Percentiles rank a stretch among this genome's conserved stretches.
phyloP scores from a whole-genome alignment of 1,284 basidiomycete genomes.

The Fomitopsis schrenkii region DNA sequence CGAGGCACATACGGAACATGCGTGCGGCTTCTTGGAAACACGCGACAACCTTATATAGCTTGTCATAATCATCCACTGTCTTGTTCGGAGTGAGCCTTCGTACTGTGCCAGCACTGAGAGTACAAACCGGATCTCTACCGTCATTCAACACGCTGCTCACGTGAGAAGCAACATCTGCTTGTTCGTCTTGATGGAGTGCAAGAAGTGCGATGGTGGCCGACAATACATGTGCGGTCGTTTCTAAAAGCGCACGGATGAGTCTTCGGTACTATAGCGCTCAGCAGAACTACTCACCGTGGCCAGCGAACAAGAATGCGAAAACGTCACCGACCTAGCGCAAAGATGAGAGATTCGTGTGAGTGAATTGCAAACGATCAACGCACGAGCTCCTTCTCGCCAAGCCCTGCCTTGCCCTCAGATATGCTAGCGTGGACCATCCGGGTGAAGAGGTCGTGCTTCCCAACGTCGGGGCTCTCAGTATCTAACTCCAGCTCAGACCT shows the following conservation, averaged over 20 bases:
- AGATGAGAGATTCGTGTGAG: neutral
- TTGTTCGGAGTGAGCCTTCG: neutral
- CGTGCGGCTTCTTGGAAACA: slow-evolving; percentile 17
- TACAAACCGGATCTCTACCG: too few species aligned
- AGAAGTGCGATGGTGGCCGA: slow-evolving; percentile 12
- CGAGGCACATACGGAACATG: slow-evolving; percentile 14
- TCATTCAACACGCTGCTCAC: neutral
- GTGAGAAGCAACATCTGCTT: slow-evolving; percentile 3
- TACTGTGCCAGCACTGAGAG: too few species aligned
- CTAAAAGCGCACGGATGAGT: neutral
- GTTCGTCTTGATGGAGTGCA: slow-evolving; percentile 12
- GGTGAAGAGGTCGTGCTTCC: slow-evolving; percentile 12
- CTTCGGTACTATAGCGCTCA: neutral
- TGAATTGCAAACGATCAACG: neutral
- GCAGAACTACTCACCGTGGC: slow-evolving; percentile 9
- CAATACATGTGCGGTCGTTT: slow-evolving; percentile 14
- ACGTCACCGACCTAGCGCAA: slow-evolving; percentile 12
- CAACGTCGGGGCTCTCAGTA: neutral
- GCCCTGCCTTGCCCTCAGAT: slow-evolving; percentile 10
- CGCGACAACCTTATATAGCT: slow-evolving; percentile 7
- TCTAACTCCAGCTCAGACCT: slow-evolving; percentile 8
- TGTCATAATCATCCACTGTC: slow-evolving; percentile 9
- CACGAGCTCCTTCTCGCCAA: slow-evolving; percentile 12
- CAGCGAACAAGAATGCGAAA: slow-evolving; percentile 17
- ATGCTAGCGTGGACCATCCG: slow-evolving; percentile 12